Evolutionary conservation across 805 yeast genomes (phyloP), one percentile per base, ranked within the genome.

Genomic region (Cyberlindnera xylosilytica): DNA sequence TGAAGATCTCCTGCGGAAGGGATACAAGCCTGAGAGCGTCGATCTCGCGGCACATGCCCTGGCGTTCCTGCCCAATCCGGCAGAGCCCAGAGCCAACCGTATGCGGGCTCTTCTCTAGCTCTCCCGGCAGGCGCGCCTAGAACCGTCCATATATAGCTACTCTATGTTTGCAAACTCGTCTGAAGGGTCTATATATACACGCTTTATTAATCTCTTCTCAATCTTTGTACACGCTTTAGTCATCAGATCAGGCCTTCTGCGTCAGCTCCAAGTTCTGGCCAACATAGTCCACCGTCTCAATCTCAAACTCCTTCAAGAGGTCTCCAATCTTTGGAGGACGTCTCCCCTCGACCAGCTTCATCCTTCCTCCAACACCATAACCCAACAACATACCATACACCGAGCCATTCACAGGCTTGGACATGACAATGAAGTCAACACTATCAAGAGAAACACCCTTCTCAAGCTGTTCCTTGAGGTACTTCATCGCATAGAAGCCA

Each of bases 261-360:
- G 38, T 49, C 27, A 73, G 42, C 9, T 64, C 57, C 28, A 76
- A 55, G 6, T 54, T 47, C 9, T 76, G 75, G 15, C 69, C 74
- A 20, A 75, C 50, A 29, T 71, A 61, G 46, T 74, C 77, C 4
- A 75, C 57, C 32, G 63, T 70, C 13, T 60, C 61, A 15, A 76
- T 63, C 17, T 51, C 53, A 22, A 75, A 72, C 37, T 63, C 61
- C 7, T 58, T 62, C 4, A 75, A 52, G 0, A 61, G 43, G 36
- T 72, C 75, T 1, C 81, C 81, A 28, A 76, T 67, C 11, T 53
- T 57, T 19, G 76, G 67, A 24, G 64, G 54, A 4, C 40, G 44
- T 18, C 45, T 48, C 10, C 53, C 50, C 12, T 55, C 54, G 4
- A 52, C 49, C 8, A 66, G 38, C 39, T 59, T 60, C 36, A 68